These are phyloP conservation scores for Aspergillus hortae DNA, from an alignment of 2,329 filamentous ascomycete species.

Conservation along the genomic window DNA sequence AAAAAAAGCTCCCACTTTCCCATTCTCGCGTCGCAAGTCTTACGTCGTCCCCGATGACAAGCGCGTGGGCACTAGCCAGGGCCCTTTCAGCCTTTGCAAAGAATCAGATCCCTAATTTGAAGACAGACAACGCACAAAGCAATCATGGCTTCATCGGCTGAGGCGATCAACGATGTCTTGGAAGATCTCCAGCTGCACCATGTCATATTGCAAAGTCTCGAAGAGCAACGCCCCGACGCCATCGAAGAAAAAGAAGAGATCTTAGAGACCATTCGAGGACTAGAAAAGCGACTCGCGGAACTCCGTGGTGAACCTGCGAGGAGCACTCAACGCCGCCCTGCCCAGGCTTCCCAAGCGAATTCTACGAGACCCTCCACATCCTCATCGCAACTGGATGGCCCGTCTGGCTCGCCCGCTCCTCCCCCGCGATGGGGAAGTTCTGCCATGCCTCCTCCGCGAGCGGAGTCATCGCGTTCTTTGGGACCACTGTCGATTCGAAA, in stretches of 20 bases:
- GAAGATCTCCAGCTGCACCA: slow-evolving; percentile 32
- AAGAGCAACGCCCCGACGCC: slow-evolving; percentile 22
- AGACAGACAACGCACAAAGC: background rate
- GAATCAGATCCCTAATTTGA: background rate
- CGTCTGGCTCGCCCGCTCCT: background rate
- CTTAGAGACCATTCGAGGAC: slow-evolving; percentile 18
- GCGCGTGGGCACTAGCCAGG: too few species aligned
- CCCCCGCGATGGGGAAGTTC: slow-evolving; percentile 4
- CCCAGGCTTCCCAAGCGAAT: background rate
- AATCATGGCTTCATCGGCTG: slow-evolving; percentile 11
- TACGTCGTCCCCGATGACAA: too few species aligned
- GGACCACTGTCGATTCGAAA: slow-evolving; percentile 11
- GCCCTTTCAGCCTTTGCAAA: background rate
- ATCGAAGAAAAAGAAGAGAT: slow-evolving; percentile 25
- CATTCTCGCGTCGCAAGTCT: too few species aligned
- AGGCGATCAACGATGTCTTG: slow-evolving; percentile 21
- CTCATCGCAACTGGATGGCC: slow-evolving; percentile 16
- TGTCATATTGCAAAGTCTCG: slow-evolving; percentile 28
- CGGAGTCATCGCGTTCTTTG: slow-evolving; percentile 3
- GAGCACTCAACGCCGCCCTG: slow-evolving; percentile 1
- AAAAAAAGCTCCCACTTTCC: too few species aligned
- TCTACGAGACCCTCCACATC: background rate
- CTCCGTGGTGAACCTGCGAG: slow-evolving; percentile 15
- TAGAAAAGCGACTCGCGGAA: slow-evolving; percentile 23
- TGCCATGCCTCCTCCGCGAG: slow-evolving; percentile 4